Conservation (phyloP, 805 yeast genomes). For the Metschnikowia picachoensis region DNA sequence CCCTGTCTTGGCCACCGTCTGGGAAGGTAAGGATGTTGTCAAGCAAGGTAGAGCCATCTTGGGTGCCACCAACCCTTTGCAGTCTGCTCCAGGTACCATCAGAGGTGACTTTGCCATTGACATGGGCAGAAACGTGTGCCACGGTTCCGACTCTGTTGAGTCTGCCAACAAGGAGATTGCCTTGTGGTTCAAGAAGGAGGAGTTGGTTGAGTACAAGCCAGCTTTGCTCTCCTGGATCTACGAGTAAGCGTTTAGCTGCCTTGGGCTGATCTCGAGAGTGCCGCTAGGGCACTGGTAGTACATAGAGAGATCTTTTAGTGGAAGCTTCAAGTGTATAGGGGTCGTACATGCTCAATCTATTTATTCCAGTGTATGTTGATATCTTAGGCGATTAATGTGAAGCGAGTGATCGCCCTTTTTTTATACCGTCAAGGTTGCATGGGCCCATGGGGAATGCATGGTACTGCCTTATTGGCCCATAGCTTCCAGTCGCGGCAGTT, state of each 20-base stretch:
- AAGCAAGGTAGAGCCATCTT: constrained; percentile 96
- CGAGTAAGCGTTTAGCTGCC: constrained; percentile 53
- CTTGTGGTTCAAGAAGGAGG: constrained; percentile 98
- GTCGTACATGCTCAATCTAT: too few relatives aligned
- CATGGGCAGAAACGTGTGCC: constrained; percentile 98
- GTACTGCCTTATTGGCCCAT: too few relatives aligned
- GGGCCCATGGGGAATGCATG: too few relatives aligned
- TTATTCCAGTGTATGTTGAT: too few relatives aligned
- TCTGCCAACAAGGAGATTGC: constrained; percentile 92
- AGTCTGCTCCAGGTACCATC: constrained; percentile 98
- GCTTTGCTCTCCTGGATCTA: constrained; percentile 86
- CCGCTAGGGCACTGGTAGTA: too few relatives aligned
- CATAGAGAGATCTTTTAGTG: too few relatives aligned
- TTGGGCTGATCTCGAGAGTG: not conserved
- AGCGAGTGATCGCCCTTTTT: too few relatives aligned
- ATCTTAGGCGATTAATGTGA: too few relatives aligned
- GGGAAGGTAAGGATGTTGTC: constrained; percentile 99
- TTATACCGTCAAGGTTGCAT: too few relatives aligned
- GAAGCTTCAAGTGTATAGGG: too few relatives aligned
- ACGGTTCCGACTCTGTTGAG: constrained; percentile 99
- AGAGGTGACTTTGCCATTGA: constrained; percentile 99
- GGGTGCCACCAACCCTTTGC: constrained; percentile 99
- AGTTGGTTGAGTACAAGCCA: constrained; percentile 87
- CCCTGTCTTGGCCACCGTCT: constrained; percentile 97
- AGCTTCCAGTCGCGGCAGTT: too few relatives aligned